phyloP scores from a whole-genome alignment of 768 basidiomycete genomes.

The Clathrus columnatus region DNA sequence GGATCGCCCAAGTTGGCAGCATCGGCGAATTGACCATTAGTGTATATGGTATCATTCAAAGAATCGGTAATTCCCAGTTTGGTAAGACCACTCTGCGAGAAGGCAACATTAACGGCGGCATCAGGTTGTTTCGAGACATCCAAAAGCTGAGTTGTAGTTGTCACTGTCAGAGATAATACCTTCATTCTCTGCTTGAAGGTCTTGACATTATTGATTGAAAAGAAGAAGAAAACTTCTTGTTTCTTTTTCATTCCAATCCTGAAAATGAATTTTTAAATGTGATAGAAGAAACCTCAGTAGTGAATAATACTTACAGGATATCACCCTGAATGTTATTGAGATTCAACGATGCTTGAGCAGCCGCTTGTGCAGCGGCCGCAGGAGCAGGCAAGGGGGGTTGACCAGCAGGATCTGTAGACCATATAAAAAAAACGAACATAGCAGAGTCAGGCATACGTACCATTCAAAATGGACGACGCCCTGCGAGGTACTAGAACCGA shows the following conservation, averaged over 20 bases:
- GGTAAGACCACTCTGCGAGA: constrained; percentile 26
- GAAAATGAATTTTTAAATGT: neutral
- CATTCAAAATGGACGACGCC: neutral
- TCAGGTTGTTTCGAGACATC: constrained; percentile 13
- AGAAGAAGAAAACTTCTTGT: constrained; percentile 18
- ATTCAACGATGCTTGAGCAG: constrained; percentile 10
- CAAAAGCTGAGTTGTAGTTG: constrained; percentile 35
- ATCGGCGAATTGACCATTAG: constrained; percentile 15
- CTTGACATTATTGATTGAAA: constrained; percentile 17
- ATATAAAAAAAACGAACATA: neutral
- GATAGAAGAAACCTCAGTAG: neutral
- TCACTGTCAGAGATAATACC: constrained; percentile 22
- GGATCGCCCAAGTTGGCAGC: constrained; percentile 19
- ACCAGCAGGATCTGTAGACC: neutral
- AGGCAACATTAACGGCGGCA: constrained; percentile 18
- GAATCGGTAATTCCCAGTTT: constrained; percentile 15
- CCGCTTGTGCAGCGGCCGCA: neutral
- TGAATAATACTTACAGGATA: constrained; percentile 11
- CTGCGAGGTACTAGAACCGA: neutral
- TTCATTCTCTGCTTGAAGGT: constrained; percentile 18
- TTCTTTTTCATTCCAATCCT: constrained; percentile 22
- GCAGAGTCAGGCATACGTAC: neutral
- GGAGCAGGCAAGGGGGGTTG: constrained; percentile 2
- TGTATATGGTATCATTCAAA: constrained; percentile 14
- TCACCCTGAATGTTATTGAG: constrained; percentile 14